phyloP scores from a whole-genome alignment of 148 eudicot genomes.

The Vaccinium corymbosum region DNA sequence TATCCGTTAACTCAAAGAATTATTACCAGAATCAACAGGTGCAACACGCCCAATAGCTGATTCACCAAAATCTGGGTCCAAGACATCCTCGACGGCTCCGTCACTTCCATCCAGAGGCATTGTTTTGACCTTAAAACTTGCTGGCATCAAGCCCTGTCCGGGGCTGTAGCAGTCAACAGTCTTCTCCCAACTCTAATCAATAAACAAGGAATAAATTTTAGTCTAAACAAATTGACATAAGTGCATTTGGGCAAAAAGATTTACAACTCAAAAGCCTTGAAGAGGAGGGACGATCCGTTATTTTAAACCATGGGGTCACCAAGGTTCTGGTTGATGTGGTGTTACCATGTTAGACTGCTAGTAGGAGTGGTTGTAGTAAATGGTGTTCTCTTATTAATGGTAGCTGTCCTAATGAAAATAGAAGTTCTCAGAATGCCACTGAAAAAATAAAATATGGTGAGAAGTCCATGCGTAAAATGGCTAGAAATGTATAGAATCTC shows the following conservation, averaged over 20 bases:
- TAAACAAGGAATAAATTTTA: conserved; percentile 10
- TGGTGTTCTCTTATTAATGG: neutral
- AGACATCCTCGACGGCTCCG: conserved; percentile 71
- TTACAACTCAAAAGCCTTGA: neutral
- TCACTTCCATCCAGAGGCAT: conserved; percentile 56
- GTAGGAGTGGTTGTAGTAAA: neutral
- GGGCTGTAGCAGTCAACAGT: conserved; percentile 90
- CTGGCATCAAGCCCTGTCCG: conserved; percentile 95
- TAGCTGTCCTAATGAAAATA: neutral
- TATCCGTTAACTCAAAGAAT: neutral
- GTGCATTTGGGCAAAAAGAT: neutral
- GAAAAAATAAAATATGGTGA: no score
- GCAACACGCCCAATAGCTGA: conserved; percentile 97
- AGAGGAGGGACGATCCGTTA: neutral
- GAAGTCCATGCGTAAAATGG: neutral
- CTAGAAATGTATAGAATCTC: neutral
- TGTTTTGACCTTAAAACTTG: conserved; percentile 76
- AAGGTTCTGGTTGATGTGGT: neutral
- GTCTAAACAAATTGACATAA: neutral
- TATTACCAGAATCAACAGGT: conserved; percentile 87
- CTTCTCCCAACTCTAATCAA: conserved; percentile 82
- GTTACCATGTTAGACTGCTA: neutral
- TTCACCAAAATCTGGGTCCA: conserved; percentile 96
- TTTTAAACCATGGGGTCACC: neutral
- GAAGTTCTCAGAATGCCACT: no score